A percentile compares a stretch with the other conserved stretches of the same genome.
phyloP scores from a whole-genome alignment of 2,329 filamentous ascomycete species.

The Rosellinia necatrix region DNA sequence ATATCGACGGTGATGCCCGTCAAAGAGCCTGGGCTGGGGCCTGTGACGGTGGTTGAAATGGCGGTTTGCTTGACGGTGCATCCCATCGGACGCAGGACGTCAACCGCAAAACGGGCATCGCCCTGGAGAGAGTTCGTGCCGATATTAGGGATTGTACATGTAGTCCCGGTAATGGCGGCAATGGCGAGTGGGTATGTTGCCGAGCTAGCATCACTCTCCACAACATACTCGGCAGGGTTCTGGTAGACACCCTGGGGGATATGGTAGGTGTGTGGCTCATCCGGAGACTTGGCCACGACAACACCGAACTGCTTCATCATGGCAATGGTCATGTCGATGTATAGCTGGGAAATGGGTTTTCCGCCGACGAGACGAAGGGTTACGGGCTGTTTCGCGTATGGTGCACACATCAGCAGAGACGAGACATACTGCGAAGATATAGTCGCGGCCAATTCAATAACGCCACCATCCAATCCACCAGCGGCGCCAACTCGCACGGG shows the following conservation, averaged over 20 bases:
- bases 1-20: conserved; percentile 85
- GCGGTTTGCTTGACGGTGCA: conserved; percentile 85
- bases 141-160: conserved; percentile 95
- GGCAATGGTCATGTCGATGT: conserved; percentile 97
- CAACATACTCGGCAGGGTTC: conserved; percentile 83
- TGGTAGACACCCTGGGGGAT: conserved; percentile 84
- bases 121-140: conserved; percentile 90
- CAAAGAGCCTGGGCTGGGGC: conserved; percentile 75
- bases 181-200: conserved; percentile 95
- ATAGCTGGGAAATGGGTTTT: conserved; percentile 94
- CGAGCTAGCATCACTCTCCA: conserved; percentile 97
- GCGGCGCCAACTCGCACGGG: conserved; percentile 83
- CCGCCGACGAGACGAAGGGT: conserved; percentile 90
- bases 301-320: conserved; percentile 98
- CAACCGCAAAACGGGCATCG: conserved; percentile 90
- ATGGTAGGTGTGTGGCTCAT: conserved; percentile 88
- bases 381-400: conserved; percentile 93
- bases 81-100: conserved; percentile 91
- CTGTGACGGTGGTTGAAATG: conserved; percentile 88
- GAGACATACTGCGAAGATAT: conserved; percentile 99
- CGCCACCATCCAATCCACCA: conserved; percentile 80
- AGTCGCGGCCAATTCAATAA: conserved; percentile 90
- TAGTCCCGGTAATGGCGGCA: conserved; percentile 93
- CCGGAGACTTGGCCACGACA: conserved; percentile 73
- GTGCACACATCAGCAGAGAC: conserved; percentile 93